phyloP scores from a whole-genome alignment of 495 filamentous ascomycete species.

The Corynascus novoguineensis region DNA sequence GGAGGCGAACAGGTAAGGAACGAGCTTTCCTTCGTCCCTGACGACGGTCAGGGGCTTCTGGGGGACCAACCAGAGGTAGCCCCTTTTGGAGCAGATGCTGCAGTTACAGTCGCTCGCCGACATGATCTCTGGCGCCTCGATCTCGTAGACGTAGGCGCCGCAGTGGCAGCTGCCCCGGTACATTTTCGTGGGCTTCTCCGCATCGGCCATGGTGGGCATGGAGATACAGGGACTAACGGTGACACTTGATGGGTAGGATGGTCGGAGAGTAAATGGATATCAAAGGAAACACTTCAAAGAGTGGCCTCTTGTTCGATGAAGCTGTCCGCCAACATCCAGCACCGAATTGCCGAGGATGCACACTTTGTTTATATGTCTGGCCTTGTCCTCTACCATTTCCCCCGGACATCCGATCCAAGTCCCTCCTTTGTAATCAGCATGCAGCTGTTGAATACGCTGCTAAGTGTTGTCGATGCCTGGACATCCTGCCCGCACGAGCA shows the following conservation, averaged over 20 bases:
- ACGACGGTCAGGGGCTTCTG: constrained; percentile 32
- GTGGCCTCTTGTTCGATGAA: too few relatives aligned
- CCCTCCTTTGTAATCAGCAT: too few relatives aligned
- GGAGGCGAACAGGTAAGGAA: constrained; percentile 34
- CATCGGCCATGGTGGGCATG: background rate
- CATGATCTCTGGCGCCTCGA: constrained; percentile 40
- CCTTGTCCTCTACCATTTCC: too few relatives aligned
- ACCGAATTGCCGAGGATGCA: too few relatives aligned
- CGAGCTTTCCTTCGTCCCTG: constrained; percentile 35
- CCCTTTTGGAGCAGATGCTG: constrained; percentile 47
- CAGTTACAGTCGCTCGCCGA: constrained; percentile 43
- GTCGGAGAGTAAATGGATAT: too few relatives aligned
- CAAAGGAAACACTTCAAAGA: too few relatives aligned
- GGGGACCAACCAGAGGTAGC: constrained; percentile 34
- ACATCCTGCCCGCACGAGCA: too few relatives aligned
- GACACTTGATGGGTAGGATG: background rate
- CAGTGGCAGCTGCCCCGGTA: constrained; percentile 58
- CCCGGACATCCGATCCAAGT: too few relatives aligned
- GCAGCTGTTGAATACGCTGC: too few relatives aligned
- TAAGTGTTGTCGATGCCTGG: too few relatives aligned
- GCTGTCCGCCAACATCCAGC: too few relatives aligned
- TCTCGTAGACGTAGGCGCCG: constrained; percentile 43
- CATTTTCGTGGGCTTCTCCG: constrained; percentile 31
- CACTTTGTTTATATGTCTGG: too few relatives aligned
- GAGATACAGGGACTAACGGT: background rate